A percentile compares a stretch with the other conserved stretches of the same genome.
Conservation (phyloP, 139 green algal genomes). For the Chlorella ohadii region DNA sequence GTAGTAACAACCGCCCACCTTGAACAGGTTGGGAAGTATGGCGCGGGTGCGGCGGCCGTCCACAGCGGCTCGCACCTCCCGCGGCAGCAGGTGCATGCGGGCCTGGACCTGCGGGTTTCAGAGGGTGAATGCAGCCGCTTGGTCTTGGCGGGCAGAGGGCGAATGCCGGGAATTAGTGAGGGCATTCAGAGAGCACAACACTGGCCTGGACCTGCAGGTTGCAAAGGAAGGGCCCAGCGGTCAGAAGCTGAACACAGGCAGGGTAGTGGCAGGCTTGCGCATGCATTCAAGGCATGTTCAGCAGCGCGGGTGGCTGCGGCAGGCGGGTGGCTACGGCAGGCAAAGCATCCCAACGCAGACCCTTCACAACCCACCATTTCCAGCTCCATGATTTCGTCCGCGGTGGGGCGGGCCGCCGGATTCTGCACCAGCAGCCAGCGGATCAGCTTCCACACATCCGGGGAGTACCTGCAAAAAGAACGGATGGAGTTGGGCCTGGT, state of each 20-base stretch:
- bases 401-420: conserved; percentile 22
- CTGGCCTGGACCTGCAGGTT: too few relatives aligned
- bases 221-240: too few relatives aligned
- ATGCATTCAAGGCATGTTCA: too few relatives aligned
- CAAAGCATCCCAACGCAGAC: too few relatives aligned
- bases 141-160: too few relatives aligned
- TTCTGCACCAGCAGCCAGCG: conserved; percentile 8
- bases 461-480: neutral
- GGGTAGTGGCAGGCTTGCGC: too few relatives aligned
- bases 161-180: too few relatives aligned
- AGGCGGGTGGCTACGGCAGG: too few relatives aligned
- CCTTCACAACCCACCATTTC: neutral
- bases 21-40: neutral
- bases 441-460: conserved; percentile 9
- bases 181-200: neutral
- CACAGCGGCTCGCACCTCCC: neutral
- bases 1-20: neutral
- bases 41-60: neutral
- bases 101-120: neutral
- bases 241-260: too few relatives aligned
- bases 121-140: too few relatives aligned
- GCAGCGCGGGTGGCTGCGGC: too few relatives aligned
- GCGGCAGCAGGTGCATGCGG: conserved; percentile 6
- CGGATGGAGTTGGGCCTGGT: too few relatives aligned
- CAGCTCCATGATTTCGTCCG: conserved; percentile 22